phyloP scores from a whole-genome alignment of 257 asterid species.

The Cruciata laevipes region DNA sequence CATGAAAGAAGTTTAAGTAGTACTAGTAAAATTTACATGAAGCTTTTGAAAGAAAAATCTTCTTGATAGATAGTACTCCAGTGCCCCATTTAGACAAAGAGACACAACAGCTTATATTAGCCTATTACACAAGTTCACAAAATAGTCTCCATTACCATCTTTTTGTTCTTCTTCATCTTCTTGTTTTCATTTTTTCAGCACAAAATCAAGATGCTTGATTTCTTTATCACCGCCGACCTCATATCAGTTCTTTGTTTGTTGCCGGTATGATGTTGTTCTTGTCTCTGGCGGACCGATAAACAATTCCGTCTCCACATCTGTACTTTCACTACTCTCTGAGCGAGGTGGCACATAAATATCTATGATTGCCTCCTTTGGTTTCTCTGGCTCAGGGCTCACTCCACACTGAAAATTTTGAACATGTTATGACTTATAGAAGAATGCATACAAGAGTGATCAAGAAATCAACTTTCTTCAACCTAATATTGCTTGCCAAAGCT shows the following conservation, averaged over 20 bases:
- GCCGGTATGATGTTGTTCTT: conserved; percentile 34
- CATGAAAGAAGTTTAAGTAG: neutral
- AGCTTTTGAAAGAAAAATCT: conserved; percentile 3
- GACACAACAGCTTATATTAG: neutral
- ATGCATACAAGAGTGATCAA: neutral
- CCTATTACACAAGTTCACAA: neutral
- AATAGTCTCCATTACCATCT: neutral
- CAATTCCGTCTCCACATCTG: conserved; percentile 85
- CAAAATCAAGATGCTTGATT: neutral
- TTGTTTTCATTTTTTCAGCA: neutral
- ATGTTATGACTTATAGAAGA: neutral
- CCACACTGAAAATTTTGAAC: conserved; percentile 29
- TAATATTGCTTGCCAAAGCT: neutral
- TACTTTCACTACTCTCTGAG: conserved; percentile 54
- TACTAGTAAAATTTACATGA: conserved; percentile 4
- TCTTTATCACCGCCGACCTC: neutral
- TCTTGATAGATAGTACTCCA: conserved; percentile 1
- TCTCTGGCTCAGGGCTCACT: conserved; percentile 17
- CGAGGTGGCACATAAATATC: conserved; percentile 15
- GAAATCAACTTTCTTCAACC: neutral
- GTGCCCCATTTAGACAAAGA: neutral
- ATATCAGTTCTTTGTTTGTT: conserved; percentile 12
- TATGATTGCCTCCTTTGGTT: conserved; percentile 27
- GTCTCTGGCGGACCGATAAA: conserved; percentile 73
- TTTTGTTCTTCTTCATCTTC: neutral